Evolutionary conservation across 495 filamentous ascomycete genomes (phyloP).

Genomic region (Penicillium tannophilum): DNA sequence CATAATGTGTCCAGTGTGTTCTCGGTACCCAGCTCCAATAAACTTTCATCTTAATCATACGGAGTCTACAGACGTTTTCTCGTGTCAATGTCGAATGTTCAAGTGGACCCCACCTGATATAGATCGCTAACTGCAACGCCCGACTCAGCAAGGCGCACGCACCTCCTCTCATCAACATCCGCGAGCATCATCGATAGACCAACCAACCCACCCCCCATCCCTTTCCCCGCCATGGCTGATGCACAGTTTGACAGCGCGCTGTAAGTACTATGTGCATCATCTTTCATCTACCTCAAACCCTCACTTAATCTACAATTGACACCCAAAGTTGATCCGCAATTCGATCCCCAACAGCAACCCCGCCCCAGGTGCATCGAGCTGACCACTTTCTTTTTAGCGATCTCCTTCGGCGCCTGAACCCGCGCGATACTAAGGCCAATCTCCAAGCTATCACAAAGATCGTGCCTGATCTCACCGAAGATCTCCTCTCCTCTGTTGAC

Average conservation of each 20-base stretch:
- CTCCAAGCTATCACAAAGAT: conserved; percentile 82
- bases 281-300: not conserved
- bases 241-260: conserved; percentile 65
- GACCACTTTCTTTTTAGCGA: conserved; percentile 61
- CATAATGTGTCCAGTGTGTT: no score
- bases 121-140: conserved; percentile 27
- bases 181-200: conserved; percentile 22
- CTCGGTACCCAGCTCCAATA: no score
- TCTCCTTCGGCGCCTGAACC: conserved; percentile 96
- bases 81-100: no score
- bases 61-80: no score
- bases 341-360: conserved; percentile 30
- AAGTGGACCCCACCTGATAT: not conserved
- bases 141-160: conserved; percentile 27
- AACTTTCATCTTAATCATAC: no score
- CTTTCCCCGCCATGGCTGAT: conserved; percentile 49
- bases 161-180: conserved; percentile 38
- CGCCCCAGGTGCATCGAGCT: conserved; percentile 33
- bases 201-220: conserved; percentile 16
- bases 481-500: conserved; percentile 96
- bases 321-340: not conserved
- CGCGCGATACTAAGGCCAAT: conserved; percentile 83
- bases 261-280: conserved; percentile 40
- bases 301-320: not conserved
- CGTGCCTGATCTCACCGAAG: conserved; percentile 90